Base-by-base conservation (phyloP, 2,329 filamentous ascomycete genomes). In the Septoria linicola region DNA sequence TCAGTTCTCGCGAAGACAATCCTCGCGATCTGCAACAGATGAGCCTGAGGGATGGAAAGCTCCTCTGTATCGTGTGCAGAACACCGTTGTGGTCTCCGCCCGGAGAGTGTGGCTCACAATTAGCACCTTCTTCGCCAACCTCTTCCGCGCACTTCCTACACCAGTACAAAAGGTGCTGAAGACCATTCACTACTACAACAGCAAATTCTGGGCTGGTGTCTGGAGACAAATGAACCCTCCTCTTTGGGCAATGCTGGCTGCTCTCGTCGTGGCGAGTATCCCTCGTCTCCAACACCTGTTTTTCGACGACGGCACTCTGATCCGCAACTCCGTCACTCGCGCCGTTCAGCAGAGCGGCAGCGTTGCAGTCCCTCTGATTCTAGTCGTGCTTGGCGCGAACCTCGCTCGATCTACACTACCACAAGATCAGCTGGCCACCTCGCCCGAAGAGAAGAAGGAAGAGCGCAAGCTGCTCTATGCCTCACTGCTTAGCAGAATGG, bases 191-290 rank as follows among this genome's bases (percentile, higher is more conserved):
- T 68, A 64, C 25, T 71, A 68, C 35, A 46, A 73, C 23, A 62
- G 61, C 69, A 80, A 68, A 56, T 85, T 88, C 61, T 71, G 81
- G 60, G 72, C 72, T 41, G 90, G 90, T 45, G 68, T 91, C 10
- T 93, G 88, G 87, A 87, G 88, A 41, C 96, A 96, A 70, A 97
- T 99, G 92, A 97, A 97, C 71, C 92, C 93, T 35, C 93, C 93
- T 1, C 83, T 99, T 20, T 97, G 91, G 90, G 91, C 93, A 23
- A 97, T 99, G 93, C 75, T 97, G 27, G 76, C 84, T 32, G 89
- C 93, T n/a, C 85, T 97, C 39, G 73, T 96, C 43, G 88, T 99
- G 4, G 93, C 93, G 2, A 95, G 90, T 0, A 81, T 96, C 4
- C 93, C 93, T 0, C 66, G 76, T 1, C 79, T 99, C 6, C 92